Evolutionary conservation across 306 rosid species (phyloP).

Genomic region (Prunus salicina): DNA sequence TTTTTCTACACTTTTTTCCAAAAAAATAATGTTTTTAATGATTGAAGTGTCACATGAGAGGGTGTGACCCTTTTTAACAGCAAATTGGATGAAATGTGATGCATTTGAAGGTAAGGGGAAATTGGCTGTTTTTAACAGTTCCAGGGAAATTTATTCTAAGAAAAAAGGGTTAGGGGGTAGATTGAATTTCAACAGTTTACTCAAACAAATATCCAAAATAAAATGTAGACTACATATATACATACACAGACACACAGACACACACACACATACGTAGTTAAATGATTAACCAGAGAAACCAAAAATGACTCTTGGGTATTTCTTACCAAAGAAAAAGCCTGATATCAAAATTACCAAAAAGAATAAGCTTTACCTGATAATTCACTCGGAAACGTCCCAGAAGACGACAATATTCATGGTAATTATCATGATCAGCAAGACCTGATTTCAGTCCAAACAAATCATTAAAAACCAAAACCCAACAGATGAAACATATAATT

Average conservation of each 20-base stretch:
- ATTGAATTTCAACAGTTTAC: too few species aligned
- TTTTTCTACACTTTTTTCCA: too few species aligned
- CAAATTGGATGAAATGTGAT: too few species aligned
- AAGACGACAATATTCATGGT: slow-evolving; percentile 98
- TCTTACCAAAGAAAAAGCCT: slow-evolving; percentile 13
- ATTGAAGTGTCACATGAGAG: too few species aligned
- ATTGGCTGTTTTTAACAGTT: too few species aligned
- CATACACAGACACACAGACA: too few species aligned
- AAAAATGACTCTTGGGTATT: not conserved
- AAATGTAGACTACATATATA: not conserved
- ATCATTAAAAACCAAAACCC: slow-evolving; percentile 25
- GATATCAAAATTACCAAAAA: slow-evolving; percentile 8
- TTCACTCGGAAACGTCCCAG: slow-evolving; percentile 97
- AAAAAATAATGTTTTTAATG: too few species aligned
- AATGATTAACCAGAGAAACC: not conserved
- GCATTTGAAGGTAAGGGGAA: too few species aligned
- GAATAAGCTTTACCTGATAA: slow-evolving; percentile 64
- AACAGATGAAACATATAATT: not conserved
- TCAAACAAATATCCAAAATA: not conserved
- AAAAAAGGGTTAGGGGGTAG: too few species aligned
- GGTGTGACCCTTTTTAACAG: too few species aligned
- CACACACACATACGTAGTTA: not conserved
- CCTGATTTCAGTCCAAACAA: slow-evolving; percentile 50
- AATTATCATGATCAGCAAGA: slow-evolving; percentile 95
- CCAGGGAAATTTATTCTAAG: too few species aligned